Evolutionary conservation across 1,139 yeast species (phyloP), one percentile per base, ranked within the genome.

Genomic region (Dujonia santamariae): DNA sequence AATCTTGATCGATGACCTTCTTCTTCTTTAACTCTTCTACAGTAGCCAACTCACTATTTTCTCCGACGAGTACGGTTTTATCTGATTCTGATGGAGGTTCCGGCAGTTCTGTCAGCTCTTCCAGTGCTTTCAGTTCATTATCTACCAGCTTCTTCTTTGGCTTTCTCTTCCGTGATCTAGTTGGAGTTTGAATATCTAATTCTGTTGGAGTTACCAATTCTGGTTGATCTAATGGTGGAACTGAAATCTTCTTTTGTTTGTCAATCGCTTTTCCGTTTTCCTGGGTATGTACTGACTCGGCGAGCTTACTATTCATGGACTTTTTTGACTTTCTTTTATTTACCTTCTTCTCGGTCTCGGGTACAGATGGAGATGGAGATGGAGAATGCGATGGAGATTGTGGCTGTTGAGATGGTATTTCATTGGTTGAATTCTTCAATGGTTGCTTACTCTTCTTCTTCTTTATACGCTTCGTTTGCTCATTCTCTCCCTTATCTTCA

Each of bases 1-100:
- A 36, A 15, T 38, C 38, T 26, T 35, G 38, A 18, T 17, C 29
- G 15, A 28, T 27, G 11, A 26, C 31, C 23, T 32, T 38, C 26
- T 38, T 20, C 24, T 25, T 29, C 16, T 40, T 38, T 21, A 36
- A 26, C 14, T 36, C 34, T 16, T 31, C 37, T 9, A 37, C 35
- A 9, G 41, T 37, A 12, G 30, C 18, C 23, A 35, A 17, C 27
- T 37, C 40, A 18, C 30, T 30, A 22, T 32, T 28, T 19, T 34
- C 31, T 11, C 37, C 41, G 15, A 29, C 31, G 9, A 37, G 23
- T 9, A 35, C 19, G 5, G 31, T 32, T 4, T 32, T 24, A 27
- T 35, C 36, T 14, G 34, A 30, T 12, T 18, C 14, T 12, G 27
- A 36, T 25, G 30, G 32, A 36, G n/a, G 21, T 27, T 3, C 38